A percentile compares a stretch with the other conserved stretches of the same genome.
Evolutionary conservation across 306 rosid genomes (phyloP).

Genomic region (Prunus salicina): DNA sequence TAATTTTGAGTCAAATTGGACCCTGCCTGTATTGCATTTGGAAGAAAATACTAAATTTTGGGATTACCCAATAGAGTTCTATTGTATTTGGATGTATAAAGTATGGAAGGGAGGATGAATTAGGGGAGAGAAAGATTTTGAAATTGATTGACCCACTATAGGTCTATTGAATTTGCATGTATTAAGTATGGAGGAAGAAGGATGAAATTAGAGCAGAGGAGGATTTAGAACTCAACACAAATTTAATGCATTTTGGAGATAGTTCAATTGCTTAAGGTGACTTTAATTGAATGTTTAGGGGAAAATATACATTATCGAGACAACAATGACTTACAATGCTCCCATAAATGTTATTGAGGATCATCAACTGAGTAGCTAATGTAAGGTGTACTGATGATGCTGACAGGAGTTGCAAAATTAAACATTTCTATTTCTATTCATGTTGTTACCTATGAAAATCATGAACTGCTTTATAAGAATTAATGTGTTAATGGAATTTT

Average conservation of each 20-base stretch:
- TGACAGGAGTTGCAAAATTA: not conserved
- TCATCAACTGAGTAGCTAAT: not conserved
- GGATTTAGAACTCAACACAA: not conserved
- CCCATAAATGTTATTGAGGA: not conserved
- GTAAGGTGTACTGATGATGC: not conserved
- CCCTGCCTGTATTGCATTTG: not conserved
- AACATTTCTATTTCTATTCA: not conserved
- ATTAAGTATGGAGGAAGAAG: not conserved
- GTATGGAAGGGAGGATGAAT: too few relatives aligned
- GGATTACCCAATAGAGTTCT: not conserved
- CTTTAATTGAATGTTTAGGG: not conserved
- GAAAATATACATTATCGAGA: not conserved
- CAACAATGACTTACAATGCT: not conserved
- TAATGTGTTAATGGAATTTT: not conserved
- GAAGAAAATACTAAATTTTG: not conserved
- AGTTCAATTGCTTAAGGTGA: not conserved
- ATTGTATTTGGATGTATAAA: too few relatives aligned
- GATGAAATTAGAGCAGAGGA: not conserved
- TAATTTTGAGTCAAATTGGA: not conserved
- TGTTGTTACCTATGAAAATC: not conserved
- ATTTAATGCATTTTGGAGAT: not conserved
- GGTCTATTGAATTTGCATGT: not conserved
- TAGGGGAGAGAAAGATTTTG: too few relatives aligned
- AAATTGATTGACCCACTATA: not conserved
- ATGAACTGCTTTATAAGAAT: not conserved